Base-by-base conservation (phyloP, 192 early-diverging fungal species). In the Backusella luteola region DNA sequence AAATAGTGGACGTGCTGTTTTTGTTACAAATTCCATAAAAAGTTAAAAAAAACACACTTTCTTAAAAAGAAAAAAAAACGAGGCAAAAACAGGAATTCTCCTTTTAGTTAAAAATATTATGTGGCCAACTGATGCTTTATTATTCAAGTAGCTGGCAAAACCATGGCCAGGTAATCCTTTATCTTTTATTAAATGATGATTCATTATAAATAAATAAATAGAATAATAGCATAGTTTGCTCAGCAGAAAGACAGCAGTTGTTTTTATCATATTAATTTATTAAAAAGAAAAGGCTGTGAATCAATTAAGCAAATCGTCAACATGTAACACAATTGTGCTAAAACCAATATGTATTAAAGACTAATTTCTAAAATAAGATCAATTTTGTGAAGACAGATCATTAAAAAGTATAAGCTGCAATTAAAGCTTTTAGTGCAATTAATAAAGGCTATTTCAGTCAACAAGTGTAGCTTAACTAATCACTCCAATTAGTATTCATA, bases 401-500 rank as follows among this genome's bases (percentile, higher is more conserved):
- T 63, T 63, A 63, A 63, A 63, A 63, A 63, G 56, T 63, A 63
- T 63, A 63, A 49, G 56, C 21, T 63, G 56, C 23, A 63, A 63
- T 63, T 63, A 63, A 63, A 63, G 46, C 46, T 49, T 49, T 49
- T 49, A 49, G 46, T 49, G 15, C 19, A 49, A 49, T 49, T 49
- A 49, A 49, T 49, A 49, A 21, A 49, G 21, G 6, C 42, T 44
- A 44, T 44, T 44, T 44, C 42, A 44, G 15, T 19, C 42, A 14
- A 44, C 15, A 44, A 4, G 46, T 49, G 46, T 49, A 49, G 15
- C 6, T 19, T 49, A n/a, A n/a, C 21, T 4, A 17, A 17, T 44
- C 11, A 44, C 46, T 7, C 19, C 46, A 49, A 49, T 49, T 49
- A 49, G 46, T 1, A 19, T 49, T 49, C 19, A 49, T 49, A 15